A percentile compares a stretch with the other conserved stretches of the same genome.
Conservation (phyloP, 2,329 filamentous ascomycete genomes). For the Blumeriella jaapii region DNA sequence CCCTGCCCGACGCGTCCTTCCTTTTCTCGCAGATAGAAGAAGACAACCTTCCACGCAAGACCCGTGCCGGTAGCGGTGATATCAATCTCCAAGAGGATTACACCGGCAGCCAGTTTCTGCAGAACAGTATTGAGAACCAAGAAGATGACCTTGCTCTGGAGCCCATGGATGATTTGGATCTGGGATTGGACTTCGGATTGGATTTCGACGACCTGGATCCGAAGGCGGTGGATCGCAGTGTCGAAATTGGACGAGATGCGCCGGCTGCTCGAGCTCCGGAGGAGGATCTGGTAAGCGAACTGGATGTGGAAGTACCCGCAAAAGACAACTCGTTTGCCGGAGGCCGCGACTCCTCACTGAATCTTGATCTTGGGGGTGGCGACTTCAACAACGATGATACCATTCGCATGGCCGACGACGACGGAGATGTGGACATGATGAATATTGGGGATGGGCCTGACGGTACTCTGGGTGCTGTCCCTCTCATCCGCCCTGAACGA, state of each 20-base stretch:
- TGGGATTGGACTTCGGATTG: conserved; percentile 65
- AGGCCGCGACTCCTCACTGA: conserved; percentile 43
- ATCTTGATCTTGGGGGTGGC: conserved; percentile 36
- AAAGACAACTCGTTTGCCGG: conserved; percentile 41
- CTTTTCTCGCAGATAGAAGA: conserved; percentile 66
- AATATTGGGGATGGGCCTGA: conserved; percentile 49
- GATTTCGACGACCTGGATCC: conserved; percentile 31
- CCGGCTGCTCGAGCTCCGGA: conserved; percentile 55
- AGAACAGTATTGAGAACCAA: conserved; percentile 41
- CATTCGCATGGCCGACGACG: conserved; percentile 48
- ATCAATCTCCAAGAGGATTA: conserved; percentile 60
- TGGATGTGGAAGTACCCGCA: conserved; percentile 43
- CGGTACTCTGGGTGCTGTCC: conserved; percentile 36
- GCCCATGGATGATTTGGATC: conserved; percentile 51
- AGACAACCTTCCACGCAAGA: conserved; percentile 43
- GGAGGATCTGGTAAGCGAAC: conserved; percentile 54
- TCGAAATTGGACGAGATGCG: conserved; percentile 86
- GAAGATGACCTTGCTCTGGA: conserved; percentile 44
- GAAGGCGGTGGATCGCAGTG: conserved; percentile 42
- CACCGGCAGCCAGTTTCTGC: conserved; percentile 70
- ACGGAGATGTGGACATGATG: conserved; percentile 53
- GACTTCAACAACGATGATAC: conserved; percentile 32
- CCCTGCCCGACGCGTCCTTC: conserved; percentile 80
- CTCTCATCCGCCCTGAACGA: conserved; percentile 41
- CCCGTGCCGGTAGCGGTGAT: conserved; percentile 47